Evolutionary conservation across 371 early-diverging fungal genomes (phyloP).

Genomic region (Apophysomyces variabilis): DNA sequence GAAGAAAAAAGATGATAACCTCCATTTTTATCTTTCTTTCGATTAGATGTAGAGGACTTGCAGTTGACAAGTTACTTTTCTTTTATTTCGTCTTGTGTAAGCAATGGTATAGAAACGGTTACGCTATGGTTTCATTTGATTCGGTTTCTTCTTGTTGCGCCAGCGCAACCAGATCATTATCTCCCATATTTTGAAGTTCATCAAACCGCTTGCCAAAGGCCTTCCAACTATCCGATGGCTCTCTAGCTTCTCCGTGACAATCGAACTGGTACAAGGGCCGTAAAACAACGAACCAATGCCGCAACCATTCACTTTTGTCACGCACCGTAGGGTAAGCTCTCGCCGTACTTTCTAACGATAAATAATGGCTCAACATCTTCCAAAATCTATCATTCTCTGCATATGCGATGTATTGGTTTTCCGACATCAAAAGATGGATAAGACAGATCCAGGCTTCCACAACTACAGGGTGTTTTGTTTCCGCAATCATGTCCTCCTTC

Average conservation of each 20-base stretch:
- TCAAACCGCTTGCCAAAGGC: neutral
- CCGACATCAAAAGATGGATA: neutral
- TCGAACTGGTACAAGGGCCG: neutral
- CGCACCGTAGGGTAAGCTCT: neutral
- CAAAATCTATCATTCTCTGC: neutral
- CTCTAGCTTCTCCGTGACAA: neutral
- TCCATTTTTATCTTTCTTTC: too few species aligned
- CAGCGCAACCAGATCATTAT: slow-evolving; percentile 8
- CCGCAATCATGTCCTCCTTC: neutral
- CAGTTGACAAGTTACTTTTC: too few species aligned
- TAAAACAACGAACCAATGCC: slow-evolving; percentile 6
- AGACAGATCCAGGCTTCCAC: slow-evolving; percentile 2
- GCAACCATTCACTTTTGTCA: neutral
- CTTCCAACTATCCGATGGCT: neutral
- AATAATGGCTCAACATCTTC: neutral
- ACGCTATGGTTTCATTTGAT: neutral
- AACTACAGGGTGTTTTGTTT: neutral
- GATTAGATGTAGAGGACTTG: too few species aligned
- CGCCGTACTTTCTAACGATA: neutral
- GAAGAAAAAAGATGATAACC: too few species aligned
- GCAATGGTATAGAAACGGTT: too few species aligned
- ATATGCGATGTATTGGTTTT: neutral
- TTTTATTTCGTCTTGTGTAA: too few species aligned
- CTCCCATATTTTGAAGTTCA: neutral
- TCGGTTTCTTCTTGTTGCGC: neutral